Base-by-base conservation (phyloP, 2,329 filamentous ascomycete genomes). In the Ceratocystis cacaofunesta region DNA sequence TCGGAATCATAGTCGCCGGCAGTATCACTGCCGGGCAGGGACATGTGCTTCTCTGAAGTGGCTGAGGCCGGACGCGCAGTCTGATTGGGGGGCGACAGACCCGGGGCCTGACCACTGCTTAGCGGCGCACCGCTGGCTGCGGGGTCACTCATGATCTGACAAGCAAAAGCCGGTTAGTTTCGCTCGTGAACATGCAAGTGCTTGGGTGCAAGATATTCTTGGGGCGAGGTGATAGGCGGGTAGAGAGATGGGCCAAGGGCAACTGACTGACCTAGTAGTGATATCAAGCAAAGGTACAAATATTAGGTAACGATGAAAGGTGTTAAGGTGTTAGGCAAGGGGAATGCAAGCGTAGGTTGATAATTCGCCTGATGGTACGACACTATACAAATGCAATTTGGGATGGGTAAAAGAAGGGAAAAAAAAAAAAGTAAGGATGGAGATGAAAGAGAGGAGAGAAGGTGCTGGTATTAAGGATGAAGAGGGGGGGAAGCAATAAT, bases 1-100 rank as follows among this genome's bases (percentile, higher is more conserved):
- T 82, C 80, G 12, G 74, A 73, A 60, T 72, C 74, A 7, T 77
- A 75, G 28, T 75, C 74, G 8, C 73, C 73, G 61, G 72, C 69
- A 3, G 71, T 71, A 32, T 65, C 63, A 28, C 60, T 63, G 15
- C 52, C 65, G 6, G 66, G 66, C 43, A 65, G 60, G 2, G 66
- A 67, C 41, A 65, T 62, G 61, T 61, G 66, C 61, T 67, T 67
- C 22, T 67, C 66, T 5, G 66, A 67, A 2, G 48, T 64, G 5
- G 52, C 30, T 2, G 63, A 61, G 19, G 19, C 66, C 10, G 63
- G 60, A 25, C 66, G 66, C 12, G 10, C 61, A 6, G 60, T 12
- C 8, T 61, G 46, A 19, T 41, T 48, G 1, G 63, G 57, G n/a
- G 61, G 62, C 19, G 55, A 36, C 17, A 65, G 63, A 52, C 12